Evolutionary conservation across 2,329 filamentous ascomycete species (phyloP).

Genomic region (Leptographium radiaticola): DNA sequence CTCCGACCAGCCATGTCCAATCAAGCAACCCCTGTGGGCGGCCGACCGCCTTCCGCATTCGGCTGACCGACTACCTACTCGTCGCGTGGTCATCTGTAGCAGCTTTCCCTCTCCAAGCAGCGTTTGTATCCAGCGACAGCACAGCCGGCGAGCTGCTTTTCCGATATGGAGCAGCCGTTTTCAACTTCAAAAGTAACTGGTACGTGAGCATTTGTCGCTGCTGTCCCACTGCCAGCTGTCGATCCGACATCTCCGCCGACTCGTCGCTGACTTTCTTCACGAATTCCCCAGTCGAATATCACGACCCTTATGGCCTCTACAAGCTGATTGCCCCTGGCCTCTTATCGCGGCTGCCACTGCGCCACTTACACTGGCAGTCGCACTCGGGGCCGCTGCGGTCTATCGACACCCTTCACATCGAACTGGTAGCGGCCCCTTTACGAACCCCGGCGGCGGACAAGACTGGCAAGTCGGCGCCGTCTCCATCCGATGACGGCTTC

Average conservation of each 20-base stretch:
- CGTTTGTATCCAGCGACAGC: background rate
- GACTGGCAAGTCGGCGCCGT: constrained; percentile 15
- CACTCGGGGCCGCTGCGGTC: constrained; percentile 82
- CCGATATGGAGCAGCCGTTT: constrained; percentile 51
- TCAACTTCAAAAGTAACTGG: constrained; percentile 69
- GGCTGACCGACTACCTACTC: background rate
- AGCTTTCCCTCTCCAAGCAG: background rate
- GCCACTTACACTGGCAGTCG: constrained; percentile 94
- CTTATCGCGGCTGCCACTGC: constrained; percentile 66
- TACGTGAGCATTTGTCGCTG: constrained; percentile 20
- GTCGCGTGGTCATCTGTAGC: constrained; percentile 11
- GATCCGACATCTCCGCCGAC: no score
- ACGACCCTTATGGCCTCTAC: constrained; percentile 83
- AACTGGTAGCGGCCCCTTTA: constrained; percentile 51
- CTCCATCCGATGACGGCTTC: constrained; percentile 40
- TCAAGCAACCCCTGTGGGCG: background rate
- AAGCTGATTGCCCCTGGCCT: constrained; percentile 68
- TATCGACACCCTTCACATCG: constrained; percentile 84
- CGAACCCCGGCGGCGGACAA: constrained; percentile 20
- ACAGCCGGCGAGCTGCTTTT: background rate
- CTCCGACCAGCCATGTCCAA: background rate
- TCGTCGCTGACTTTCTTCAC: background rate
- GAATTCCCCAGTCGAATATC: constrained; percentile 66
- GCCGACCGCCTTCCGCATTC: constrained; percentile 6
- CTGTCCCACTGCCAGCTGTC: background rate